Conservation (phyloP, 1,139 yeast species). For the Geotrichum citri-aurantii region DNA sequence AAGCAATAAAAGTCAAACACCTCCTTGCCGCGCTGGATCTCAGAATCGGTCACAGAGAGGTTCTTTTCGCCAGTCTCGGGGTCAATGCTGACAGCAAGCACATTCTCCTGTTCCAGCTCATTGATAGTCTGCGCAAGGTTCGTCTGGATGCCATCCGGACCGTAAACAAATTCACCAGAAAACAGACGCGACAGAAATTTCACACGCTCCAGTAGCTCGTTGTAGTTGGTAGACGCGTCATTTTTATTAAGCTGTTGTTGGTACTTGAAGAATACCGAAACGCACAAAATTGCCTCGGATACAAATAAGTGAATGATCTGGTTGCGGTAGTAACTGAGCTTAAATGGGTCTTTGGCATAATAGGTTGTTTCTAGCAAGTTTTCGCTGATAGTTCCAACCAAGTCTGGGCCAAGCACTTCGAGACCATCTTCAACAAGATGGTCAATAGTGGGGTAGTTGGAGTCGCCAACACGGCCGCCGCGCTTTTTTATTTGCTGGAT, state of each 20-base stretch:
- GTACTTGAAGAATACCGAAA: slow-evolving; percentile 34
- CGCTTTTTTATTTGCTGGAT: slow-evolving; percentile 34
- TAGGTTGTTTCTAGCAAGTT: slow-evolving; percentile 39
- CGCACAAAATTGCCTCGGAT: slow-evolving; percentile 39
- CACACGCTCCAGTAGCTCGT: slow-evolving; percentile 30
- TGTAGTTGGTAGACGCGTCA: slow-evolving; percentile 23
- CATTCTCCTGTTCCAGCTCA: slow-evolving; percentile 32
- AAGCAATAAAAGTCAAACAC: slow-evolving; percentile 41
- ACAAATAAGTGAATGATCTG: slow-evolving; percentile 41
- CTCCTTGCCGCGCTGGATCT: slow-evolving; percentile 35
- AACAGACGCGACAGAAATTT: slow-evolving; percentile 35
- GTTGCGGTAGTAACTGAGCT: slow-evolving; percentile 41
- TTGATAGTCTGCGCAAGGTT: slow-evolving; percentile 34
- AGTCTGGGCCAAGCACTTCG: slow-evolving; percentile 37
- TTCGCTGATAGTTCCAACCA: slow-evolving; percentile 36
- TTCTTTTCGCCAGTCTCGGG: slow-evolving; percentile 8
- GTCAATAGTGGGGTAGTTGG: slow-evolving; percentile 29
- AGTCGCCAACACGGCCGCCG: slow-evolving; percentile 40
- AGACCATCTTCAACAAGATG: slow-evolving; percentile 38
- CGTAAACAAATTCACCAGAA: slow-evolving; percentile 41
- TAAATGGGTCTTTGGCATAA: slow-evolving; percentile 40
- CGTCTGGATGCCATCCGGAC: slow-evolving; percentile 36
- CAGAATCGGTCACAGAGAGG: slow-evolving; percentile 19
- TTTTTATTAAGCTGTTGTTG: slow-evolving; percentile 18
- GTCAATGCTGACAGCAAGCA: slow-evolving; percentile 18